Evolutionary conservation across 2,329 filamentous ascomycete genomes (phyloP).

Genomic region (Exophiala sideris): DNA sequence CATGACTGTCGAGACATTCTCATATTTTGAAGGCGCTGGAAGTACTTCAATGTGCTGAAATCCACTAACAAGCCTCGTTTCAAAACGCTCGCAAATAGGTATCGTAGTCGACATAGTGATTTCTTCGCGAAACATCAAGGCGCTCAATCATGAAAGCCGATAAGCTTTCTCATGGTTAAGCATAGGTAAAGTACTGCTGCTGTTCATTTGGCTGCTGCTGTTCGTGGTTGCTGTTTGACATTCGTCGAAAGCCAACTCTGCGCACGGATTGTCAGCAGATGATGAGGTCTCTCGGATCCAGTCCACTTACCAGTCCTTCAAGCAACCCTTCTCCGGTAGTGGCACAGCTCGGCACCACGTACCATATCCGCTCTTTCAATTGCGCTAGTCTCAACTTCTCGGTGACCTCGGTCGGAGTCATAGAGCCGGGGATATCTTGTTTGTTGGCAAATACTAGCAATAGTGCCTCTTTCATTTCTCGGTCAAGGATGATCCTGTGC

Average conservation of each 20-base stretch:
- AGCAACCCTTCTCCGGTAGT: constrained; percentile 77
- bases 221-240: constrained; percentile 58
- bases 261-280: constrained; percentile 17
- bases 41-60: constrained; percentile 12
- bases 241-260: constrained; percentile 78
- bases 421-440: constrained; percentile 84
- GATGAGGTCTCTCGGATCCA: constrained; percentile 7
- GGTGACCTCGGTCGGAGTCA: constrained; percentile 77
- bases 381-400: constrained; percentile 71
- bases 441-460: constrained; percentile 98
- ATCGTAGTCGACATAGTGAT: constrained; percentile 10
- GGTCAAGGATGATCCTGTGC: constrained; percentile 95
- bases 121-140: background rate
- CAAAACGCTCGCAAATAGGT: constrained; percentile 18
- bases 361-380: constrained; percentile 81
- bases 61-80: constrained; percentile 7
- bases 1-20: too few species aligned
- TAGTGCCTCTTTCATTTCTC: constrained; percentile 94
- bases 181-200: background rate
- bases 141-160: background rate
- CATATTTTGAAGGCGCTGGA: background rate
- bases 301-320: constrained; percentile 64
- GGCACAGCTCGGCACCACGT: constrained; percentile 77
- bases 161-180: too few species aligned
- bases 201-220: constrained; percentile 19